Conservation (phyloP, 768 basidiomycete genomes). For the Leccinellum luteum region DNA sequence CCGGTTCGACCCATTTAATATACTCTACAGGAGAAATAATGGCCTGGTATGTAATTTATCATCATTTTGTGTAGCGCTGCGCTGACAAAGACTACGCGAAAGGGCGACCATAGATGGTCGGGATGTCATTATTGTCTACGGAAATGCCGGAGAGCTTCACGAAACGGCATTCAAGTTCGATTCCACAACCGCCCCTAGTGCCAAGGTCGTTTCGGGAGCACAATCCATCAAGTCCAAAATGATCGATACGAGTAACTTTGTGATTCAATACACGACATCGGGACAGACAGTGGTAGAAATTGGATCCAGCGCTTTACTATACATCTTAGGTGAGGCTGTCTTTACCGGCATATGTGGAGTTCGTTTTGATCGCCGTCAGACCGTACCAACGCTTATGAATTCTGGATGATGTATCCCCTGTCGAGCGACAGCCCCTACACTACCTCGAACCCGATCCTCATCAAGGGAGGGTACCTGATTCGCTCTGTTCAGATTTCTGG, state of each 20-base stretch:
- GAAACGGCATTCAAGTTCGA: constrained; percentile 47
- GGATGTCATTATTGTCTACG: constrained; percentile 47
- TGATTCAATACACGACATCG: constrained; percentile 44
- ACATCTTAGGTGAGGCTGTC: constrained; percentile 40
- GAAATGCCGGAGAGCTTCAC: constrained; percentile 45
- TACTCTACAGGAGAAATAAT: constrained; percentile 51
- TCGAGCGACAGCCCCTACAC: constrained; percentile 29
- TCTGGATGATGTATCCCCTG: constrained; percentile 45
- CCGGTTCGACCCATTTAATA: constrained; percentile 41
- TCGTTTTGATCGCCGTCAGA: constrained; percentile 31
- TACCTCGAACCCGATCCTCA: constrained; percentile 42
- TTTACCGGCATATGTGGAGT: background rate
- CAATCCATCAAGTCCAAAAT: constrained; percentile 36
- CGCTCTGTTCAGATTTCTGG: constrained; percentile 37
- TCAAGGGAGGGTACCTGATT: constrained; percentile 49
- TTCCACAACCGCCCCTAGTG: constrained; percentile 22
- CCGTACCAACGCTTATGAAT: constrained; percentile 47
- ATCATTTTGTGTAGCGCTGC: background rate
- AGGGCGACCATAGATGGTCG: constrained; percentile 51
- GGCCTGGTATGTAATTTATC: constrained; percentile 39
- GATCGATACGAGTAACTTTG: constrained; percentile 36
- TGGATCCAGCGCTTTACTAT: constrained; percentile 38
- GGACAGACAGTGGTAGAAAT: constrained; percentile 48
- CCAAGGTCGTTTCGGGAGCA: constrained; percentile 19
- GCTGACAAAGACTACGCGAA: background rate